Conservation (phyloP, 495 filamentous ascomycete genomes). For the Sabuloglossum arenarium region DNA sequence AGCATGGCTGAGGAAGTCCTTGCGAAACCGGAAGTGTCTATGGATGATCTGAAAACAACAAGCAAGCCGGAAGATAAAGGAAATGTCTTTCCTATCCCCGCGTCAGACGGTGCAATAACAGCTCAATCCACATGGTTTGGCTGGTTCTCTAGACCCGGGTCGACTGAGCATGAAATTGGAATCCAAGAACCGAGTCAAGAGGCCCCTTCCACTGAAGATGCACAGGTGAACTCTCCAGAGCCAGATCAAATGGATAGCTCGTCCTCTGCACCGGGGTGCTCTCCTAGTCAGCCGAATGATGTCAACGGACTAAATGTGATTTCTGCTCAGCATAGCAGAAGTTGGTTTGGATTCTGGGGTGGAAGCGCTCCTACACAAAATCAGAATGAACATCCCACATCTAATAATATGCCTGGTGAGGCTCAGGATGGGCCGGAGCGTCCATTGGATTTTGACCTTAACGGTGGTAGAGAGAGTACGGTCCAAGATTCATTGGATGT, state of each 20-base stretch:
- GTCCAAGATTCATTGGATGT: not conserved
- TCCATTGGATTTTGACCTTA: not conserved
- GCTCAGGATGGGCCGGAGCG: not conserved
- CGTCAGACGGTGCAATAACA: not conserved
- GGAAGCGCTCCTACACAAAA: not conserved
- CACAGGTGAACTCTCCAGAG: not conserved
- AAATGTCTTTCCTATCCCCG: slow-evolving; percentile 1
- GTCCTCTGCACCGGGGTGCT: not conserved
- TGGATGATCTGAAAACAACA: not conserved
- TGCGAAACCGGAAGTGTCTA: not conserved
- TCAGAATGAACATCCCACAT: not conserved
- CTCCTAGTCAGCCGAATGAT: not conserved
- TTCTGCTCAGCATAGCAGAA: not conserved
- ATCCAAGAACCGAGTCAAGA: slow-evolving; percentile 11
- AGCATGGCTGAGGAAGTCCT: not conserved
- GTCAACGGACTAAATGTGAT: not conserved
- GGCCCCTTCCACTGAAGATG: not conserved
- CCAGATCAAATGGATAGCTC: not conserved
- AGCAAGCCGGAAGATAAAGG: not conserved
- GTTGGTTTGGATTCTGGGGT: slow-evolving; percentile 2
- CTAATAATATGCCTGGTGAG: not conserved
- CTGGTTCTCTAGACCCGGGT: slow-evolving; percentile 26
- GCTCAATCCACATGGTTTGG: slow-evolving; percentile 30
- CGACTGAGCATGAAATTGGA: slow-evolving; percentile 10
- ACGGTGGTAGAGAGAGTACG: not conserved